Evolutionary conservation across 169 alveolate genomes (phyloP).

Genomic region (Eimeria necatrix): DNA sequence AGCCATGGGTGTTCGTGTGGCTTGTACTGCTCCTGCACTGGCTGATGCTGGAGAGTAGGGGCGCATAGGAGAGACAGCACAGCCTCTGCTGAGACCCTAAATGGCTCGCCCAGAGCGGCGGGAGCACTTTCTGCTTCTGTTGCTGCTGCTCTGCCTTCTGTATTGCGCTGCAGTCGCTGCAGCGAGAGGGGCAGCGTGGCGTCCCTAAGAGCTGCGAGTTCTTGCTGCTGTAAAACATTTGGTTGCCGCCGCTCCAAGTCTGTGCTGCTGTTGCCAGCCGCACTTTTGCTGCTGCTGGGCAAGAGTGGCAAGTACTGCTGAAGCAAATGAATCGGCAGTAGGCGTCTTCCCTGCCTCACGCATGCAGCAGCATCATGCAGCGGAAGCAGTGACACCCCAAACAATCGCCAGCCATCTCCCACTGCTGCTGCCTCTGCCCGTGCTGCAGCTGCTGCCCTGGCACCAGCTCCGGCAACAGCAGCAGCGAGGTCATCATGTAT

Average conservation of each 20-base stretch:
- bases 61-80: constrained; percentile 8
- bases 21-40: background rate
- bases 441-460: background rate
- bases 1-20: background rate
- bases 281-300: constrained; percentile 8
- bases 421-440: constrained; percentile 12
- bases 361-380: constrained; percentile 54
- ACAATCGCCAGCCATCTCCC: constrained; percentile 47
- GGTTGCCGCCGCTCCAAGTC: background rate
- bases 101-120: background rate
- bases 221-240: background rate
- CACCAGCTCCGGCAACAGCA: background rate
- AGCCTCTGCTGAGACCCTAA: background rate
- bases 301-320: constrained; percentile 55
- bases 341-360: constrained; percentile 22
- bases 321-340: constrained; percentile 32
- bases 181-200: constrained; percentile 36
- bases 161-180: constrained; percentile 33
- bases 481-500: constrained; percentile 9
- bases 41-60: background rate
- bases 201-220: background rate
- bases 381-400: constrained; percentile 1
- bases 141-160: background rate
- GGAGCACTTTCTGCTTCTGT: background rate
- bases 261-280: background rate